Conservation (phyloP, 495 filamentous ascomycete genomes). For the Darksidea phi region DNA sequence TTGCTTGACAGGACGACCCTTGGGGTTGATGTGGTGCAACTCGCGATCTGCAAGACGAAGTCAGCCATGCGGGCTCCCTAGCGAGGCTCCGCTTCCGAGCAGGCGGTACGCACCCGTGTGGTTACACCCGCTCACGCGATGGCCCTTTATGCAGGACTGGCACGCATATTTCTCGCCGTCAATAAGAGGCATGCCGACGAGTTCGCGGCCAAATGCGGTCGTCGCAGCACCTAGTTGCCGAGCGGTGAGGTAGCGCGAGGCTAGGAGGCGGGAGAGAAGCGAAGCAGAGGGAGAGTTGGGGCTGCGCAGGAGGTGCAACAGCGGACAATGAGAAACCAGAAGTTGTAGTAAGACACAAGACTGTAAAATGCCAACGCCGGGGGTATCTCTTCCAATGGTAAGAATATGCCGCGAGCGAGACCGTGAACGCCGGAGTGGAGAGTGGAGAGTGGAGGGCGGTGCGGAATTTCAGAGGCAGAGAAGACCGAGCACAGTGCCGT, state of each 20-base stretch:
- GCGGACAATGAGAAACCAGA: constrained; percentile 7
- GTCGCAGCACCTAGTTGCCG: constrained; percentile 22
- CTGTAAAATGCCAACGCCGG: constrained; percentile 13
- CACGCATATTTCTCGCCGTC: constrained; percentile 48
- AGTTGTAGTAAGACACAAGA: not conserved
- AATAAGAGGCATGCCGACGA: constrained; percentile 34
- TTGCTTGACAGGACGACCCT: constrained; percentile 97
- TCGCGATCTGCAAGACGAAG: constrained; percentile 66
- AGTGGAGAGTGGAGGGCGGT: constrained; percentile 16
- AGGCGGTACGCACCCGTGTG: constrained; percentile 41
- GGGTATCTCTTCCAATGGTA: constrained; percentile 36
- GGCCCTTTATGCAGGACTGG: constrained; percentile 46
- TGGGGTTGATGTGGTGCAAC: constrained; percentile 95
- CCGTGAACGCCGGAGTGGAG: constrained; percentile 37
- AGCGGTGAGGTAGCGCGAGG: not conserved
- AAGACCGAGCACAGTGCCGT: constrained; percentile 35
- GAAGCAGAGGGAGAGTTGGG: not conserved
- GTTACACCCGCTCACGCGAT: constrained; percentile 47
- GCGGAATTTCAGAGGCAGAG: constrained; percentile 6
- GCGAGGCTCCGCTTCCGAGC: not conserved
- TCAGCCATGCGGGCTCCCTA: constrained; percentile 1
- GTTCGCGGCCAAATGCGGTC: constrained; percentile 34
- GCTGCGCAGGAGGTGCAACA: constrained; percentile 6
- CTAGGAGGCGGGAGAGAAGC: not conserved
- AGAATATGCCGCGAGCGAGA: constrained; percentile 18